Base-by-base conservation (phyloP, 2,329 filamentous ascomycete genomes). In the Pseudopyrenochaeta lycopersici region DNA sequence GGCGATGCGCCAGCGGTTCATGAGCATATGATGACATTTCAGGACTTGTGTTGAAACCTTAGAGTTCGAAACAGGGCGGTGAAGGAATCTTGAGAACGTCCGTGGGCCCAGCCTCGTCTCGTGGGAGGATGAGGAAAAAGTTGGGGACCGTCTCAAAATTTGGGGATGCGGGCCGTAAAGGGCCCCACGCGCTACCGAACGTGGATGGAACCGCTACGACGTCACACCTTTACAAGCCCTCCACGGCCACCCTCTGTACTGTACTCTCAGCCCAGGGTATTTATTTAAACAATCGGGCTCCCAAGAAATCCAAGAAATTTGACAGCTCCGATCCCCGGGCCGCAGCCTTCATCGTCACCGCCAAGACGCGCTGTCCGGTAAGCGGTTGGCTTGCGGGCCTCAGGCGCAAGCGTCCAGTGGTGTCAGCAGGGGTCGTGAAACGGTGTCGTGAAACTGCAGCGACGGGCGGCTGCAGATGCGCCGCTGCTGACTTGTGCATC, bases 361-460 rank as follows among this genome's bases (percentile, higher is more conserved):
- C 61, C 54, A 62, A 58, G 56, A 51, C 46, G 58, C 51, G 58
- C 55, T 30, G 39, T 49, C n/a, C 39, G 36, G 46, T 29, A 42
- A 42, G 29, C 32, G 33, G 38, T 54, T 58, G 51, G 50, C 30
- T 20, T 55, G 40, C 27, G 38, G 49, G 67, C 68, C 61, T 63
- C 53, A 60, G 64, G 62, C 62, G 46, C 52, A 31, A 53, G 56
- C 59, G 55, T 61, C 54, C 58, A 53, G 54, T 55, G 60, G 70
- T 69, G 66, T 68, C 64, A 67, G 70, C 72, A 63, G 67, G 70
- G 71, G 65, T 66, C 49, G 53, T 73, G 71, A 73, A 75, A 74
- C 70, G 63, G 64, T 44, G 63, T 60, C 52, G 60, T 74, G 71
- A 72, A 73, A 74, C 71, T 9, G 54, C 60, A 62, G 57, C 50